Evolutionary conservation across 1,139 yeast genomes (phyloP), one percentile per base, ranked within the genome.

Genomic region (Kodamaea suecica): DNA sequence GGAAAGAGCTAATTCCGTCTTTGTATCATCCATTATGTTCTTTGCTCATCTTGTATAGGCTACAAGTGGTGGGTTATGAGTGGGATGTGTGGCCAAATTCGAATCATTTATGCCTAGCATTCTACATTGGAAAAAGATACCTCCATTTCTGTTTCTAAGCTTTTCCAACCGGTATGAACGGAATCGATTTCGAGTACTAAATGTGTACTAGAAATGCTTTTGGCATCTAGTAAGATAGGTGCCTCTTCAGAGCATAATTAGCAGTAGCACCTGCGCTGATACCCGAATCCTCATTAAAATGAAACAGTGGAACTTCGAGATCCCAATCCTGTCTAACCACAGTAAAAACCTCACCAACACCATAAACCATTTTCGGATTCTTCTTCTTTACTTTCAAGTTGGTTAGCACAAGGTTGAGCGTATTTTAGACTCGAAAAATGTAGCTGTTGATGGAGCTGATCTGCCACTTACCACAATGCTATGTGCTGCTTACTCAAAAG

Each of bases 221-320:
- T 35, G 2, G 49, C 30, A 34, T 70, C 67, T 7, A 77, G 38
- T n/a, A 50, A 40, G 2, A 74, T 11, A 3, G 35, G 29, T 0
- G 72, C 66, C 0, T 58, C 52, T 41, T 78, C 78, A 0, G 80
- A 66, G 23, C 74, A 54, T 17, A 77, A 16, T 27, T 23, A 16
- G 9, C 5, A 10, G 23, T 19, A 7, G 9, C 23, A 7, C 9
- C 7, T 7, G 7, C 10, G 11, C 13, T 23, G 11, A 25, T 13
- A 12, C 11, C 17, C 10, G 7, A 11, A 5, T 25, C 28, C 8
- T 14, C 28, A 12, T 15, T 25, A 10, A 25, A 25, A 12, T 25
- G 10, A 10, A 25, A 25, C 5, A 25, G 17, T 12, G 10, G 11
- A 7, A 25, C 30, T 7, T 8, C 6, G 4, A 11, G 4, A 4